phyloP scores from a whole-genome alignment of 306 rosid genomes.

The Vigna radiata region DNA sequence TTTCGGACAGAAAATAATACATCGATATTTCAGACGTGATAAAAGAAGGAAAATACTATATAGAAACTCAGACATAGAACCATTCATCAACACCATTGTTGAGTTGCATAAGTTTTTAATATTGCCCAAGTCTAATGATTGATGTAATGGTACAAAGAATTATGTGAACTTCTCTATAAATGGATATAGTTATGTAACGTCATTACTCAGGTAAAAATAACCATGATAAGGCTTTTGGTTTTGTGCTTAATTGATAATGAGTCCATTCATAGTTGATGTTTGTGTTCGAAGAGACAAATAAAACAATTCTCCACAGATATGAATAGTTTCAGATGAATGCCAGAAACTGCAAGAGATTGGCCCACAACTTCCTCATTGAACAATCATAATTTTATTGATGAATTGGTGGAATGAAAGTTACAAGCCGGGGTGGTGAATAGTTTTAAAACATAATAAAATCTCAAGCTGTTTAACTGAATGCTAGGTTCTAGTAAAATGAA shows the following conservation, averaged over 20 bases:
- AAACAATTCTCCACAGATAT: conserved; percentile 1
- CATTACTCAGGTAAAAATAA: not conserved
- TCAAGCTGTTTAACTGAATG: conserved; percentile 41
- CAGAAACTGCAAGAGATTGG: not conserved
- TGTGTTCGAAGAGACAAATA: not conserved
- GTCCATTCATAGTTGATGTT: not conserved
- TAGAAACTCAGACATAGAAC: not conserved
- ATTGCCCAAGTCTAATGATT: not conserved
- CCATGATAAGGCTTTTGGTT: not conserved
- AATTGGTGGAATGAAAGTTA: conserved; percentile 43
- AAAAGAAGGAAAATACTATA: not conserved
- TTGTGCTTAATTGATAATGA: not conserved
- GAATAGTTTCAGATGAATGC: conserved; percentile 20
- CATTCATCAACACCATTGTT: not conserved
- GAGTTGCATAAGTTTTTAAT: not conserved
- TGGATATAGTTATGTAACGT: not conserved
- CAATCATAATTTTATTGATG: conserved; percentile 40
- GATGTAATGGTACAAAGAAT: conserved; percentile 1
- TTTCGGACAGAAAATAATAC: not conserved
- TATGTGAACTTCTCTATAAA: not conserved
- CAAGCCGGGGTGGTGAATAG: conserved; percentile 29
- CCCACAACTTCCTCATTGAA: conserved; percentile 32
- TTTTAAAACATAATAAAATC: conserved; percentile 26
- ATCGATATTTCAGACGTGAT: not conserved
- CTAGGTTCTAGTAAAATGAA: conserved; percentile 37